Base-by-base conservation (phyloP, 371 early-diverging fungal species). In the Sporodiniella umbellata region DNA sequence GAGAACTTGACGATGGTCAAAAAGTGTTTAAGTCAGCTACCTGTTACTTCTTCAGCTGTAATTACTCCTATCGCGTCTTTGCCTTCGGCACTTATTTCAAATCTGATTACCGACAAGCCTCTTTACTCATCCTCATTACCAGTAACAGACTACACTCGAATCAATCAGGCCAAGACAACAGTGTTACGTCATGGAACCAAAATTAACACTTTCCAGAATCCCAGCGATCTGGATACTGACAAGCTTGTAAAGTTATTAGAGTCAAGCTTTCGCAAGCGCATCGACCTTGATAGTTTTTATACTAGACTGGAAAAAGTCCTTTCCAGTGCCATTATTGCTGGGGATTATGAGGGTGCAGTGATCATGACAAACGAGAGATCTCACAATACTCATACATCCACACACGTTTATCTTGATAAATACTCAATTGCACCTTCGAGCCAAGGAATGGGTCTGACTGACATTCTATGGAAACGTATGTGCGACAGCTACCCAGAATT, bases 361-460 rank as follows among this genome's bases (percentile, higher is more conserved):
- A 54, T 75, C 18, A 70, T 77, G 56, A 71, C 75, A 21, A 51
- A 61, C 6, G 70, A 66, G 26, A 53, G 33, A 22, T 40, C 47
- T 0, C 8, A 5, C 14, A 22, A 28, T 14, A 21, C 38, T 5
- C 30, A 31, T 12, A 24, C 60, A 33, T 47, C 56, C 2, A 55
- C 45, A 12, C 54, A 59, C 40, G 58, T 57, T 24, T 96, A 96
- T 55, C 66, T 96, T 18, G 97, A 96, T 72, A 96, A 96, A 62
- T 94, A 95, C 72, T 92, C 93, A 1, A 91, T 95, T 17, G 80
- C 83, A 0, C 96, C 96, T 2, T 77, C 78, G 11, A 83, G 79
- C 37, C 95, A 95, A 66, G 97, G 97, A 8, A 88, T 90, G 28
- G 97, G 97, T 0, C 80, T 94, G 24, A 95, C 95, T 0, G 97